Evolutionary conservation across 345 rosid genomes (phyloP).

Genomic region (Hypericum perforatum): DNA sequence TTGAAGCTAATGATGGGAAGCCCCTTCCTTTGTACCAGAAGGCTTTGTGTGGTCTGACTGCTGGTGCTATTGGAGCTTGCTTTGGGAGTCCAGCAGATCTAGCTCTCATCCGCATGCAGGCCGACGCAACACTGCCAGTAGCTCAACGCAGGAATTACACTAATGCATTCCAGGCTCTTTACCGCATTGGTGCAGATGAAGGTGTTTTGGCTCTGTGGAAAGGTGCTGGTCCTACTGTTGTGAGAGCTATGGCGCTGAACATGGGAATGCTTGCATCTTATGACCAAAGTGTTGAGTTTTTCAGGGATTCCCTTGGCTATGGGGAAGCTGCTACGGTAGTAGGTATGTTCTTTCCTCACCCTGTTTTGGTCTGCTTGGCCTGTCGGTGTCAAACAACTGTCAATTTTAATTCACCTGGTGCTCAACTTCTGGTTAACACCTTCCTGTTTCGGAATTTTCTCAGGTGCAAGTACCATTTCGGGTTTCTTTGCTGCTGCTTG

Average conservation of each 20-base stretch:
- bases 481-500: constrained; percentile 94
- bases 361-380: no score
- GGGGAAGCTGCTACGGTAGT: constrained; percentile 70
- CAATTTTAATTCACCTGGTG: neutral
- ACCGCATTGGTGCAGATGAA: constrained; percentile 69
- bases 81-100: constrained; percentile 95
- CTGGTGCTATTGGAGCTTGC: constrained; percentile 93
- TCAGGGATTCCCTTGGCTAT: constrained; percentile 61
- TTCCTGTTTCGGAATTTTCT: neutral
- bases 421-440: no score
- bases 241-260: constrained; percentile 99
- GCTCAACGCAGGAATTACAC: constrained; percentile 89
- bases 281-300: constrained; percentile 89
- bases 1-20: constrained; percentile 84
- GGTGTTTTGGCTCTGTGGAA: constrained; percentile 98
- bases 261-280: constrained; percentile 99
- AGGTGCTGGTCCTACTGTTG: constrained; percentile 99
- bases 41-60: constrained; percentile 95
- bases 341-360: constrained; percentile 18
- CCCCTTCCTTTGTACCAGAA: constrained; percentile 96
- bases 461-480: constrained; percentile 88
- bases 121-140: constrained; percentile 81
- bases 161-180: constrained; percentile 95
- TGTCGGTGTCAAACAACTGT: neutral
- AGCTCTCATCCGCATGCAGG: constrained; percentile 98